phyloP scores from a whole-genome alignment of 2,329 filamentous ascomycete species.

The Herpotrichia juniperi region DNA sequence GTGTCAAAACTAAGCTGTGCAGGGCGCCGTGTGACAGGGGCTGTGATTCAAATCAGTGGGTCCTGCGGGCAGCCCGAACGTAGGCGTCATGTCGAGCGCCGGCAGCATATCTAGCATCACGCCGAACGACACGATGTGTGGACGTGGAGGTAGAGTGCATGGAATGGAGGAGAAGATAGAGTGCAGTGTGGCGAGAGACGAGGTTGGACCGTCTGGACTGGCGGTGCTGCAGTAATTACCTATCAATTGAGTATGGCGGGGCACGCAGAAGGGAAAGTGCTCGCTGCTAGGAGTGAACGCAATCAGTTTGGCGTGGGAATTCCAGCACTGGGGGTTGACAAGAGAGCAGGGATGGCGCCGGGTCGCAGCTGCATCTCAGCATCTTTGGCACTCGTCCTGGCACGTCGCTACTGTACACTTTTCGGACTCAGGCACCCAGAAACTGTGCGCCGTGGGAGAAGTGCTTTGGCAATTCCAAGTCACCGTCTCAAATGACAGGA shows the following conservation, averaged over 20 bases:
- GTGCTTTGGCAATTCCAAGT: neutral
- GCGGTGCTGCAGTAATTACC: neutral
- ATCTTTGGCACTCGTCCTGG: neutral
- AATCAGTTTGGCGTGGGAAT: conserved; percentile 28
- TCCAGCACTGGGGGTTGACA: conserved; percentile 4
- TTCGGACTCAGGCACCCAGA: too few species aligned
- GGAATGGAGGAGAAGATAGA: neutral
- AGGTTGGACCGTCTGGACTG: neutral
- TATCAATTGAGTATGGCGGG: conserved; percentile 12
- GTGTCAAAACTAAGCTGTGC: conserved; percentile 36
- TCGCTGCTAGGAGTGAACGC: conserved; percentile 6
- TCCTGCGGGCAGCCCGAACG: conserved; percentile 31
- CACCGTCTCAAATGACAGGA: too few species aligned
- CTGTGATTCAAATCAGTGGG: conserved; percentile 20
- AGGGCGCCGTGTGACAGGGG: conserved; percentile 33
- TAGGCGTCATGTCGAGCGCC: conserved; percentile 3
- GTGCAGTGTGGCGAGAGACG: neutral
- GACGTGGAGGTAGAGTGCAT: neutral
- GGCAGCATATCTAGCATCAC: conserved; percentile 17
- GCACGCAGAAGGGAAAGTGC: conserved; percentile 12
- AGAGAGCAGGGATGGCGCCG: conserved; percentile 8
- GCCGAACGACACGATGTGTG: neutral
- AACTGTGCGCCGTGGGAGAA: neutral
- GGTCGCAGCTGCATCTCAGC: neutral
- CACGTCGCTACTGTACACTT: neutral